A percentile compares a stretch with the other conserved stretches of the same genome.
Evolutionary conservation across 1,139 yeast genomes (phyloP).

Genomic region (Magnusiomyces paraingens): DNA sequence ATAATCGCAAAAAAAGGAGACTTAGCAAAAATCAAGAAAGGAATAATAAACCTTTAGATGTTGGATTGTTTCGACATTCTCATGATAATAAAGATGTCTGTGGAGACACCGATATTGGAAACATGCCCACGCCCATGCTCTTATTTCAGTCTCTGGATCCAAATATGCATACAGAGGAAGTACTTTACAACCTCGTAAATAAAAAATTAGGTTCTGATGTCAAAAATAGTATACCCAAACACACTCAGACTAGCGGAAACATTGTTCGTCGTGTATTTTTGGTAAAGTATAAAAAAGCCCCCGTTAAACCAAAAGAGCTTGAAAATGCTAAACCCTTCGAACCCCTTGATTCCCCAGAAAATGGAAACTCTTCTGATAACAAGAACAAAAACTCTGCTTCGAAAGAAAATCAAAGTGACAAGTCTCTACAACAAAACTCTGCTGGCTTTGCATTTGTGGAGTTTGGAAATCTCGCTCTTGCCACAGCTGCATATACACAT

Average conservation of each 20-base stretch:
- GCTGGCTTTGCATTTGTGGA: slow-evolving; percentile 16
- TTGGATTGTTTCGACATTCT: neutral
- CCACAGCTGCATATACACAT: too few species aligned
- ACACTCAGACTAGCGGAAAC: too few species aligned
- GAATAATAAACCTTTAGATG: neutral
- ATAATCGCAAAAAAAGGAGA: too few species aligned
- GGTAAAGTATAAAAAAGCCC: slow-evolving; percentile 5
- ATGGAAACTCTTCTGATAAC: too few species aligned
- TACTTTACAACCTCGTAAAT: too few species aligned
- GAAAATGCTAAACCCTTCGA: too few species aligned
- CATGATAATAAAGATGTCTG: neutral
- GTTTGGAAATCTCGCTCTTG: slow-evolving; percentile 2
- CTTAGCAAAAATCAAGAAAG: too few species aligned
- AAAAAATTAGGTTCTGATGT: too few species aligned
- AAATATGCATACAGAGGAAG: neutral
- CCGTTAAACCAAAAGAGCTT: neutral
- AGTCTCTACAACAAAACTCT: neutral
- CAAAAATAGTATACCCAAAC: too few species aligned
- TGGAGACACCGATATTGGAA: slow-evolving; percentile 13
- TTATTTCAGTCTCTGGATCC: slow-evolving; percentile 6
- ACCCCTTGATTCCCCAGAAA: too few species aligned
- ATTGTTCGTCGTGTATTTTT: slow-evolving; percentile 4
- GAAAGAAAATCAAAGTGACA: neutral
- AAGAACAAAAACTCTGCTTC: too few species aligned
- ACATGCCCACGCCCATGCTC: slow-evolving; percentile 11